Base-by-base conservation (phyloP, 2,329 filamentous ascomycete genomes). In the Fusarium paranaense region DNA sequence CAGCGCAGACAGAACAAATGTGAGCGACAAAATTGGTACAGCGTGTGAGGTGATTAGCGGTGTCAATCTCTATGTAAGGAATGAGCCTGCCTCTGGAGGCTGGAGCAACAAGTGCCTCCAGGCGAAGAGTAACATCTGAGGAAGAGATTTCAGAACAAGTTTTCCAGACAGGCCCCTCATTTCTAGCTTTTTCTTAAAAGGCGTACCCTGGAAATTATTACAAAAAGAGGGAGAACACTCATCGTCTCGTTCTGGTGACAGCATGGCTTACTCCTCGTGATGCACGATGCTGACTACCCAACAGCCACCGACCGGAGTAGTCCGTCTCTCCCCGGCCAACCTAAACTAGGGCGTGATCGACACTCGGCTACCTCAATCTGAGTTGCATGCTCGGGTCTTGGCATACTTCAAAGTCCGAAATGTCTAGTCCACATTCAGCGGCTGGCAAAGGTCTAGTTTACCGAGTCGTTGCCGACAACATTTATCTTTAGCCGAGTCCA, bases 301-400 rank as follows among this genome's bases (percentile, higher is more conserved):
- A 25, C 20, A 47, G 22, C 22, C 42, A 27, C 9, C 18, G 18
- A 20, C 27, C 47, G 47, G 47, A 54, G 27, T 54, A 54, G 18
- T n/a, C 47, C 27, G 27, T 6, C 27, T 54, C 18, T 54, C 47
- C 47, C 47, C 47, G 47, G 27, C 18, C 30, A 20, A 18, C 18
- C 47, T 20, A 32, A n/a, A 32, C 47, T 54, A 54, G 47, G 47
- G 47, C 47, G 18, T 32, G 47, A 54, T 54, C 47, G 47, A 54
- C 47, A 54, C 27, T 20, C 47, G 47, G 47, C 47, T 54, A 54
- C 27, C 47, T 54, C 30, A 52, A 52, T 52, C 47, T 25, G 47
- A 50, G 11, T 27, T 20, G 18, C 27, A 32, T 54, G 27, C 47
- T 54, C 47, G 47, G 47, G 47, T 32, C 47, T 54, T 54, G 47